These are phyloP conservation scores for Aspergillus avenaceus DNA, from an alignment of 495 filamentous ascomycete genomes.

Conservation along the genomic window DNA sequence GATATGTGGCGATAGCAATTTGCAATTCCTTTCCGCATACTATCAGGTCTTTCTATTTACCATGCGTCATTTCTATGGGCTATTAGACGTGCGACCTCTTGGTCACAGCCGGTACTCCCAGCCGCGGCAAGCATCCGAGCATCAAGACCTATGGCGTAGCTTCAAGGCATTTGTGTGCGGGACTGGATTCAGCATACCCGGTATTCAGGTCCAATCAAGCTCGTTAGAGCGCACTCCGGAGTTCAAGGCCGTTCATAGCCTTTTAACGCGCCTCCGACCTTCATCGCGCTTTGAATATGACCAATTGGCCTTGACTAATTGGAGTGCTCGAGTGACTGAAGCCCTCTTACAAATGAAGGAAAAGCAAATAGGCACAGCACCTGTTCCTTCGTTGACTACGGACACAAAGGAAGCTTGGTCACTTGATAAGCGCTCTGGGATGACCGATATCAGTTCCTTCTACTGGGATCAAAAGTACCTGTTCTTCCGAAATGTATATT, in stretches of 20 bases:
- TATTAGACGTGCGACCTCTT: conserved; percentile 7
- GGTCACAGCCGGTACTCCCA: neutral
- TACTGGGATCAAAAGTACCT: conserved; percentile 15
- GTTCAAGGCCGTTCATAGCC: neutral
- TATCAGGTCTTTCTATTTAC: conserved; percentile 18
- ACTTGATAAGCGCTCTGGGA: conserved; percentile 15
- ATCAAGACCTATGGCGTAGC: conserved; percentile 8
- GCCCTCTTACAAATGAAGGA: neutral
- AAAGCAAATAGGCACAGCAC: neutral
- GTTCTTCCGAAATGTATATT: conserved; percentile 22
- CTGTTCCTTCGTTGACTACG: neutral
- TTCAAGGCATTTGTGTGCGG: neutral
- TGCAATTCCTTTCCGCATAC: conserved; percentile 12
- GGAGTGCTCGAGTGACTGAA: neutral
- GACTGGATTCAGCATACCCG: conserved; percentile 2
- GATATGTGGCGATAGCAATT: conserved; percentile 1
- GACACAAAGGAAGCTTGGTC: neutral
- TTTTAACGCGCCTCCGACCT: conserved; percentile 5
- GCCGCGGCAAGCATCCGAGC: neutral
- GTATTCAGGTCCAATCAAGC: neutral
- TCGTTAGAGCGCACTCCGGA: conserved; percentile 2
- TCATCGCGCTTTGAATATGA: conserved; percentile 13
- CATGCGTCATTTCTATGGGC: conserved; percentile 17
- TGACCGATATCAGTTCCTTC: conserved; percentile 9
- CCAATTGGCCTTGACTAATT: neutral